Evolutionary conservation across 2,329 filamentous ascomycete species (phyloP), one percentile per base, ranked within the genome.

Genomic region (Teratosphaeria nubilosa): DNA sequence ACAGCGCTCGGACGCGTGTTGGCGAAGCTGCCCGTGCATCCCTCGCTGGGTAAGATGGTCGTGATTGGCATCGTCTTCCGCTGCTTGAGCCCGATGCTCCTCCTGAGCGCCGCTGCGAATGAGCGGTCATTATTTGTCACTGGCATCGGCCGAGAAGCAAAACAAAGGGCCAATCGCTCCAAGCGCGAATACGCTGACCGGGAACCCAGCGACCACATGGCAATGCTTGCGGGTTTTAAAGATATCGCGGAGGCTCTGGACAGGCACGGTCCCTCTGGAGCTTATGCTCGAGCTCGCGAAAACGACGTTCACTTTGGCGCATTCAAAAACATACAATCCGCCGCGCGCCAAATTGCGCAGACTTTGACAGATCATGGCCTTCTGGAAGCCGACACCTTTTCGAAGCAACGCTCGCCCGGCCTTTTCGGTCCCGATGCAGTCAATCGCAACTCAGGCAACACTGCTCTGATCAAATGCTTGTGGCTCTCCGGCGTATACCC

Each of bases 11-110:
- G 79, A 20, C 68, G 68, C n/a, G 59, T 78, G n/a, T 67, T 80
- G 34, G 68, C 73, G 7, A 58, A 60, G 51, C 59, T 71, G 0
- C 74, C 76, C 2, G 68, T 80, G 4, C 72, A 77, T 58, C 79
- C 78, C 6, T 62, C 68, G 3, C 62, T 77, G 37, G 78, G 75
- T 31, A 81, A 80, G 60, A 76, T 81, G 74, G 73, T 81, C 55
- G 57, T 80, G 22, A 67, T 81, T 10, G 79, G 79, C 5, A 67
- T 79, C 27, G 73, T 81, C 52, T 81, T 81, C 68, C 72, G 73
- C 41, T 81, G 79, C 62, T 68, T 81, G 4, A 77, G 80, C 60
- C 77, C 78, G 0, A 74, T 81, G 63, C 62, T 81, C 30, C 73
- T 79, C 30, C 62, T 78, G 5, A 77, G 73, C 37, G 70, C 72